Base-by-base conservation (phyloP, 352 stramenopile species). In the Phytophthora quininea region DNA sequence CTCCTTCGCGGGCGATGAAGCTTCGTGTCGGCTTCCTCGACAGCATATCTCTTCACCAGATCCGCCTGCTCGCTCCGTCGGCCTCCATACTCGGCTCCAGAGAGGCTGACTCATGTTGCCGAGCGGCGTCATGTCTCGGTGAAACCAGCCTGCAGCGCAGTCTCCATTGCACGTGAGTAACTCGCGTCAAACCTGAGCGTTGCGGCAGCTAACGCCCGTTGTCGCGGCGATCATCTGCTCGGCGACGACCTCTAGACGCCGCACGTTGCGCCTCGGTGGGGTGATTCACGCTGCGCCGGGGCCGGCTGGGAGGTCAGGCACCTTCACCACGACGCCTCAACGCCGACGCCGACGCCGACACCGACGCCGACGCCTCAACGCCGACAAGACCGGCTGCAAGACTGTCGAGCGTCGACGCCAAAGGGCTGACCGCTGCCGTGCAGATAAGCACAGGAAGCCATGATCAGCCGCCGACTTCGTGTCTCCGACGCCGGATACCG, bases 161-260 rank as follows among this genome's bases (percentile, higher is more conserved):
- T 24, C 14, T 49, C 43, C 12, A 6, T 49, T 27, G 43, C 43
- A 49, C 9, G 43, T 49, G 43, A 49, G 12, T 49, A 49, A 49
- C 19, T 24, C 43, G 15, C 43, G 14, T 29, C 43, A 49, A 24
- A 29, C 15, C 43, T 49, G 43, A n/a, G 43, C 43, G 43, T n/a
- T 3, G 4, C 1, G 24, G 43, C 43, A 49, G 14, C 14, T 4
- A 27, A 49, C 43, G 14, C 43, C 43, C 43, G 43, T 19, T 49
- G 43, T 19, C 19, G 3, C 29, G 12, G 15, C 15, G 3, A 3
- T 49, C 62, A 65, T 59, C 32, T 65, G 62, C 32, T 38, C 10
- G 27, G n/a, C 27, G 35, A 19, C 46, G n/a, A 31, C 45, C 52
- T 69, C 48, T 69, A 52, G 53, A 38, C 62, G 50, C 62, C 49